Percentiles rank a stretch among this genome's conserved stretches.
phyloP scores from a whole-genome alignment of 805 yeast species.

The Ascoidea tarda region DNA sequence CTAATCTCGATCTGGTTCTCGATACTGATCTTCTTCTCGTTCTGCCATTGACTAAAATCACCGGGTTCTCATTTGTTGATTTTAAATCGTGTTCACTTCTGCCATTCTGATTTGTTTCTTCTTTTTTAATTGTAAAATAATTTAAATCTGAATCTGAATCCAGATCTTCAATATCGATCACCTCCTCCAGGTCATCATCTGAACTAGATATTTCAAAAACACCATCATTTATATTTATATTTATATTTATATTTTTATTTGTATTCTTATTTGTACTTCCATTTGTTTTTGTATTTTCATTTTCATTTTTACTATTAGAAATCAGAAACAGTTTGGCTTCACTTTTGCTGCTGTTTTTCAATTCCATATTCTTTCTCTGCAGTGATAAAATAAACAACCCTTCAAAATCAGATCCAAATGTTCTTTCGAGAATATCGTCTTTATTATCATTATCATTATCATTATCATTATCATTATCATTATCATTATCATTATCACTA shows the following conservation, averaged over 20 bases:
- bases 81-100: background rate
- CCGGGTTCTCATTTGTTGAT: background rate
- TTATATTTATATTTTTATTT: background rate
- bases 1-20: background rate
- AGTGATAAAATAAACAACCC: background rate
- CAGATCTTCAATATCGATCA: too few species aligned
- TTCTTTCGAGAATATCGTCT: background rate
- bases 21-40: background rate
- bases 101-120: background rate
- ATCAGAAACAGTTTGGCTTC: background rate
- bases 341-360: background rate
- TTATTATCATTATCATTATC: background rate
- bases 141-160: too few species aligned
- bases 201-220: too few species aligned
- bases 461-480: background rate
- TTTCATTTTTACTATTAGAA: background rate
- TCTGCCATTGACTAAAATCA: background rate
- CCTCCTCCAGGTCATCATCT: too few species aligned
- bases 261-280: background rate
- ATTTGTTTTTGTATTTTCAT: background rate
- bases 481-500: constrained; percentile 7
- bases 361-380: background rate
- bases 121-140: background rate
- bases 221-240: background rate
- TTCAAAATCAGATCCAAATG: background rate